phyloP scores from a whole-genome alignment of 208 protist genomes.

The Histomonas meleagridis region DNA sequence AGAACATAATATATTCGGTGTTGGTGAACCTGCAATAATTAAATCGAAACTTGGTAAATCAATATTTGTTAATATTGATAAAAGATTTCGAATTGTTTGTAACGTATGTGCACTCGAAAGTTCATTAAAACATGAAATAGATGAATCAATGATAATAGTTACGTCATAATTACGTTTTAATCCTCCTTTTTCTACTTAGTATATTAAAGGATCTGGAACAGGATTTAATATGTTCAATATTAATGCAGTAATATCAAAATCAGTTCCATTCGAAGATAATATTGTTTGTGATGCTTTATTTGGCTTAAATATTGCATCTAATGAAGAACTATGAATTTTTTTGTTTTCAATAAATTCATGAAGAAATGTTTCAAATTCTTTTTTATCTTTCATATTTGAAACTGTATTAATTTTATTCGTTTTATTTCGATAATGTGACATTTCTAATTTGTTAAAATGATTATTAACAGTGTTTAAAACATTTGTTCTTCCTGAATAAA shows the following conservation, averaged over 20 bases:
- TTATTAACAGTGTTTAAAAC: neutral
- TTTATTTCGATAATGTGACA: neutral
- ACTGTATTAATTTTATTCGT: neutral
- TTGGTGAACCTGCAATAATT: neutral
- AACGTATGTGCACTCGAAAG: neutral
- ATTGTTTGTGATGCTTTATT: neutral
- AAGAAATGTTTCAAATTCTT: neutral
- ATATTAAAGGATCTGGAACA: neutral
- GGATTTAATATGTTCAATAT: neutral
- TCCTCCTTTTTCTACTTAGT: neutral
- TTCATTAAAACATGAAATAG: neutral
- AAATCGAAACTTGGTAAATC: neutral
- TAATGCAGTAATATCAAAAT: neutral
- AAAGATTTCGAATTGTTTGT: neutral
- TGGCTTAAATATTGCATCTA: neutral
- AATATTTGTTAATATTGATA: neutral
- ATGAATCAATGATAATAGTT: neutral
- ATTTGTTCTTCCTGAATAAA: neutral
- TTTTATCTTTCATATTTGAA: neutral
- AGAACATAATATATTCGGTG: neutral
- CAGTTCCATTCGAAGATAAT: neutral
- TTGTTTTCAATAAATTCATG: neutral
- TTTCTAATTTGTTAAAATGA: neutral
- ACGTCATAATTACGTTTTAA: neutral
- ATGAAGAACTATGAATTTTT: neutral